phyloP scores from a whole-genome alignment of 2,329 filamentous ascomycete species.

The Aspergillus viridinutans region DNA sequence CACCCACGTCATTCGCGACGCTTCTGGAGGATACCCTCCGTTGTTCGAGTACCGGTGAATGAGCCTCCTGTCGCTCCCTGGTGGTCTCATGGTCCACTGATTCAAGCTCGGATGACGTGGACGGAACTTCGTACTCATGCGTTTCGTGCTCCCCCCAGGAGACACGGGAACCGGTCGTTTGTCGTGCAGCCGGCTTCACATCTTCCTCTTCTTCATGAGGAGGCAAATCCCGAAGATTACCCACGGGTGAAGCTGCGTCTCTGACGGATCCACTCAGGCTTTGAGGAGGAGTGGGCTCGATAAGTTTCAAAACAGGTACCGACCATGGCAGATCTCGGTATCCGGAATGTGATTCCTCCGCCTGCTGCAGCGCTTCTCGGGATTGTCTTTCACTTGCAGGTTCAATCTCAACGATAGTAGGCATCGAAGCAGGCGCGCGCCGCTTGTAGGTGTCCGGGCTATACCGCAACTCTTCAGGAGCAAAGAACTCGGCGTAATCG shows the following conservation, averaged over 20 bases:
- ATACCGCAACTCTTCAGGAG: conserved; percentile 37
- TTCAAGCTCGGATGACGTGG: conserved; percentile 45
- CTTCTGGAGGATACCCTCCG: conserved; percentile 7
- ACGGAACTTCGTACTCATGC: conserved; percentile 60
- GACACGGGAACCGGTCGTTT: conserved; percentile 52
- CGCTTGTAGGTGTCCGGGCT: conserved; percentile 34
- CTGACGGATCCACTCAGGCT: conserved; percentile 41
- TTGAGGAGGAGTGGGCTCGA: conserved; percentile 55
- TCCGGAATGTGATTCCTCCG: conserved; percentile 17
- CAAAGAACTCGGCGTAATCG: conserved; percentile 41
- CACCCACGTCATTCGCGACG: conserved; percentile 31
- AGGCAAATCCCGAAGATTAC: conserved; percentile 34
- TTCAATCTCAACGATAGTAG: conserved; percentile 29
- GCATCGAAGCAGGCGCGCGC: conserved; percentile 18
- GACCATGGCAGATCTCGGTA: conserved; percentile 35
- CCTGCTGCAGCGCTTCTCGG: conserved; percentile 15
- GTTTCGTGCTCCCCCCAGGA: conserved; percentile 64
- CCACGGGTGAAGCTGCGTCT: conserved; percentile 26
- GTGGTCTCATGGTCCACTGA: conserved; percentile 22
- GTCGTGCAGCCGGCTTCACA: conserved; percentile 35
- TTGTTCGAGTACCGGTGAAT: conserved; percentile 5
- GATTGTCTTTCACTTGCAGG: conserved; percentile 24
- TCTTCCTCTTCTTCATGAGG: conserved; percentile 37
- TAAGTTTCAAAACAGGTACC: conserved; percentile 53
- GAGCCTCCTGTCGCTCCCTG: conserved; percentile 1